Conservation (phyloP, 371 early-diverging fungal species). For the Actinomortierella ambigua region DNA sequence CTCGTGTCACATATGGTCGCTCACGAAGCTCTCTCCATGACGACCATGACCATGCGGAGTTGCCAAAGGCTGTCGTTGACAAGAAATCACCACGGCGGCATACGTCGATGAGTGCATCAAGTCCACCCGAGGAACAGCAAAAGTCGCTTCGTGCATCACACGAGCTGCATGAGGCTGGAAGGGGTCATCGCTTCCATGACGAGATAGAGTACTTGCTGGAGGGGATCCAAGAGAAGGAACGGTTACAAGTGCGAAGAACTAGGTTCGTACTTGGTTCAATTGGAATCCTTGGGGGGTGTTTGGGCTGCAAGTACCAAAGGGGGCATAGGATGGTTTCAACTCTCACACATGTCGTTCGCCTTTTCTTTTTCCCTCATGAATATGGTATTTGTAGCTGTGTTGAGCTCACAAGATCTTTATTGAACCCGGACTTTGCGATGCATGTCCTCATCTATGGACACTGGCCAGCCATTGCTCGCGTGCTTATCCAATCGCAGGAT, state of each 20-base stretch:
- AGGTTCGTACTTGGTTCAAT: constrained; percentile 10
- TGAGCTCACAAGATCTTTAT: constrained; percentile 34
- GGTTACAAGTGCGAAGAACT: constrained; percentile 22
- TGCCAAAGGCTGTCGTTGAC: too few species aligned
- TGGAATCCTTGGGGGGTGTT: background rate
- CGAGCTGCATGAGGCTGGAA: constrained; percentile 61
- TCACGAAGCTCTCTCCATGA: too few species aligned
- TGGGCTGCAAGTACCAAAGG: too few species aligned
- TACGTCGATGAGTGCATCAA: background rate
- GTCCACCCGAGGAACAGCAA: constrained; percentile 18
- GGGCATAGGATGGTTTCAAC: too few species aligned
- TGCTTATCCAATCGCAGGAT: too few species aligned
- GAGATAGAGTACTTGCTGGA: constrained; percentile 61
- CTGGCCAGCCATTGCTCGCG: too few species aligned
- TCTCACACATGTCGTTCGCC: too few species aligned
- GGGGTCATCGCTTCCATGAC: constrained; percentile 56
- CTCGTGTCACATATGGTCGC: too few species aligned
- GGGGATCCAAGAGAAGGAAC: constrained; percentile 47
- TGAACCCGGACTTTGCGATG: constrained; percentile 17
- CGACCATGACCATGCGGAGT: too few species aligned
- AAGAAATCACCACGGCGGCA: too few species aligned
- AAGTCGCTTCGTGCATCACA: constrained; percentile 47
- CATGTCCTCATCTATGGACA: constrained; percentile 3
- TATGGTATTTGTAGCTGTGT: constrained; percentile 31
- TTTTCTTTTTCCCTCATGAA: too few species aligned